Conservation (phyloP, 2,329 filamentous ascomycete species). For the Scortechinia acanthostroma region DNA sequence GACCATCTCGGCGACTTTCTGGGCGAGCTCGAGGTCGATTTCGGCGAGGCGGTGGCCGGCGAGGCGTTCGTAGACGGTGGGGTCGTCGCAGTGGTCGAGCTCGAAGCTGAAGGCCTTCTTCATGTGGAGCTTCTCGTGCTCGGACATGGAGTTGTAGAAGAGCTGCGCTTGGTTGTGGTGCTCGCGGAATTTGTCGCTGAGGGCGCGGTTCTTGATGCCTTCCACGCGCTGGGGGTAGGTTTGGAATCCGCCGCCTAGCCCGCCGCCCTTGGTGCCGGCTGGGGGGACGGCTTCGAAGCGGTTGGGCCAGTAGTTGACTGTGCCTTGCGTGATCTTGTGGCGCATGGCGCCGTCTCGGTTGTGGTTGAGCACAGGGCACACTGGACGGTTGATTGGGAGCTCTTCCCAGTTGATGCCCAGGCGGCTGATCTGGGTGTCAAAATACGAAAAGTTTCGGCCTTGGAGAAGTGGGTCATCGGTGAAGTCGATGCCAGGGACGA, state of each 20-base stretch:
- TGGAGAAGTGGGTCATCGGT: conserved; percentile 70
- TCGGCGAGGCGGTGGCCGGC: conserved; percentile 56
- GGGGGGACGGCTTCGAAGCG: conserved; percentile 58
- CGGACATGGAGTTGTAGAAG: conserved; percentile 72
- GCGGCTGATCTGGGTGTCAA: conserved; percentile 63
- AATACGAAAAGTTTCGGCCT: conserved; percentile 65
- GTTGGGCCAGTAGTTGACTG: conserved; percentile 76
- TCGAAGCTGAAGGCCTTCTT: conserved; percentile 59
- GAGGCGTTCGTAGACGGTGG: conserved; percentile 67
- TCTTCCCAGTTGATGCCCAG: conserved; percentile 72
- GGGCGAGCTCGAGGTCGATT: conserved; percentile 65
- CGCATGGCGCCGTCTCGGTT: conserved; percentile 69
- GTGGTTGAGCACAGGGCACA: conserved; percentile 70
- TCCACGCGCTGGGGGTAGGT: conserved; percentile 60
- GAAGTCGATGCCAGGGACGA: conserved; percentile 73
- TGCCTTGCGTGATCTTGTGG: conserved; percentile 68
- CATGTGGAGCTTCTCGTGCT: conserved; percentile 59
- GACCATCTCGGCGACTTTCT: conserved; percentile 63
- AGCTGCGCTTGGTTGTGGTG: conserved; percentile 73
- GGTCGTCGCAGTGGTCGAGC: conserved; percentile 76
- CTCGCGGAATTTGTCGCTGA: conserved; percentile 70
- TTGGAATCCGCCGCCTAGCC: conserved; percentile 65
- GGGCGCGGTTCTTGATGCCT: conserved; percentile 65
- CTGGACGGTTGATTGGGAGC: conserved; percentile 69
- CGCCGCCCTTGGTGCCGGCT: conserved; percentile 35